Percentiles rank a stretch among this genome's conserved stretches.
Conservation (phyloP, 2,329 filamentous ascomycete species). For the Clarireedia hainanense region DNA sequence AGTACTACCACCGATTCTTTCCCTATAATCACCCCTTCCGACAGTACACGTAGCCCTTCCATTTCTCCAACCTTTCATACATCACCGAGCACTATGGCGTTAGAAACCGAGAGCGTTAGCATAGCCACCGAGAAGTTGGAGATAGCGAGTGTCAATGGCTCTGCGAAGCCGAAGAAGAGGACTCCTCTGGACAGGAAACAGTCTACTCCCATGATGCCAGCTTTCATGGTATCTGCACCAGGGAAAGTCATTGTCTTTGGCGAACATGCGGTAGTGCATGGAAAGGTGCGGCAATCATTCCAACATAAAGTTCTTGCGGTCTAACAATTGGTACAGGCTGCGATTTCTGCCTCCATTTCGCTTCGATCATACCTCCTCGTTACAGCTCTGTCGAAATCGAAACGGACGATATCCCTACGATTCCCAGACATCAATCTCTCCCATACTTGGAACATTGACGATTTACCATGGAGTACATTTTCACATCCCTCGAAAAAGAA, state of each 20-base stretch:
- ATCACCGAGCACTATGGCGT: neutral
- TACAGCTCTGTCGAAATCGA: constrained; percentile 86
- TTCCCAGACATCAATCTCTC: constrained; percentile 87
- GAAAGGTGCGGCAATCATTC: constrained; percentile 55
- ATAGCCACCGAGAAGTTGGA: constrained; percentile 5
- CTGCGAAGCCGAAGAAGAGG: constrained; percentile 10
- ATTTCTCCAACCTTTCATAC: constrained; percentile 10
- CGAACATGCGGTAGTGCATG: constrained; percentile 95
- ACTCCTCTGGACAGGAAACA: constrained; percentile 38
- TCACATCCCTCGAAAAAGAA: constrained; percentile 79
- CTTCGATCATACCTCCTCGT: constrained; percentile 94
- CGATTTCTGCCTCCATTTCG: constrained; percentile 91
- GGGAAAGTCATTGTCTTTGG: constrained; percentile 98
- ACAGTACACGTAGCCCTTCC: constrained; percentile 6
- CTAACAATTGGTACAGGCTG: constrained; percentile 46
- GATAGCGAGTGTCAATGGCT: constrained; percentile 13
- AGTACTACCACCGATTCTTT: constrained; percentile 9
- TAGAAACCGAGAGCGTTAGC: neutral
- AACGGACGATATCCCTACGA: constrained; percentile 75
- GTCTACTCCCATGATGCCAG: constrained; percentile 64
- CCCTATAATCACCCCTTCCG: constrained; percentile 8
- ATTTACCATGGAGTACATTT: constrained; percentile 81
- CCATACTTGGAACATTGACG: constrained; percentile 91
- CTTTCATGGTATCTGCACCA: constrained; percentile 96
- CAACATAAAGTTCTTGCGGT: neutral